Percentiles rank a stretch among this genome's conserved stretches.
These are phyloP conservation scores for Limnomonas spitsbergensis DNA, from an alignment of 139 green algal genomes.

Conservation along the genomic window DNA sequence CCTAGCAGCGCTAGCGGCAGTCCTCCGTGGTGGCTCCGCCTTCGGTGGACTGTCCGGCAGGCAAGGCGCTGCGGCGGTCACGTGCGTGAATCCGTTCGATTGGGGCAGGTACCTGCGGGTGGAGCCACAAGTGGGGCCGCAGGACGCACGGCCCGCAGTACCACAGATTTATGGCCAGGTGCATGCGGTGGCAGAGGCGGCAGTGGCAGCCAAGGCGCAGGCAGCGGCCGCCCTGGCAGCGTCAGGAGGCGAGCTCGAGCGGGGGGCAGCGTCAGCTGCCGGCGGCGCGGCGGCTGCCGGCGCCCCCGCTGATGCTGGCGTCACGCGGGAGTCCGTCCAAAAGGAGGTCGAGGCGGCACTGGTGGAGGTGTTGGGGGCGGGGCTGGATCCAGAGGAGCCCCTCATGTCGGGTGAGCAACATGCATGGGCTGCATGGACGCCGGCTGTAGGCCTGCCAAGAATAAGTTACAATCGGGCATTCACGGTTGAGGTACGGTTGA, in stretches of 20 bases:
- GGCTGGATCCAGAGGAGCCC: conserved; percentile 49
- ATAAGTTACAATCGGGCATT: too few relatives aligned
- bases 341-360: conserved; percentile 43
- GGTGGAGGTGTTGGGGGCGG: conserved; percentile 55
- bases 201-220: not conserved
- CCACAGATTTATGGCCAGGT: not conserved
- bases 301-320: not conserved
- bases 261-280: not conserved
- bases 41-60: conserved; percentile 13
- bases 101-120: conserved; percentile 42
- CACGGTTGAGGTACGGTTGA: too few relatives aligned
- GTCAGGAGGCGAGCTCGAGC: not conserved
- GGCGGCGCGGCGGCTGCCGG: not conserved
- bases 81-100: conserved; percentile 51
- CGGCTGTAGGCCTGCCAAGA: too few relatives aligned
- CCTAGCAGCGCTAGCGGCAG: conserved; percentile 13
- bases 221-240: conserved; percentile 2
- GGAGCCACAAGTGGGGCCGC: not conserved
- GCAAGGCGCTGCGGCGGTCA: not conserved
- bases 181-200: not conserved
- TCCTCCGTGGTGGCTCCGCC: not conserved
- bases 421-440: too few relatives aligned
- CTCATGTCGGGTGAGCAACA: conserved; percentile 63
- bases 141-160: not conserved
- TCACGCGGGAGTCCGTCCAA: conserved; percentile 22